These are phyloP conservation scores for Trametes versicolor DNA, from an alignment of 1,284 basidiomycete species.

Conservation along the genomic window DNA sequence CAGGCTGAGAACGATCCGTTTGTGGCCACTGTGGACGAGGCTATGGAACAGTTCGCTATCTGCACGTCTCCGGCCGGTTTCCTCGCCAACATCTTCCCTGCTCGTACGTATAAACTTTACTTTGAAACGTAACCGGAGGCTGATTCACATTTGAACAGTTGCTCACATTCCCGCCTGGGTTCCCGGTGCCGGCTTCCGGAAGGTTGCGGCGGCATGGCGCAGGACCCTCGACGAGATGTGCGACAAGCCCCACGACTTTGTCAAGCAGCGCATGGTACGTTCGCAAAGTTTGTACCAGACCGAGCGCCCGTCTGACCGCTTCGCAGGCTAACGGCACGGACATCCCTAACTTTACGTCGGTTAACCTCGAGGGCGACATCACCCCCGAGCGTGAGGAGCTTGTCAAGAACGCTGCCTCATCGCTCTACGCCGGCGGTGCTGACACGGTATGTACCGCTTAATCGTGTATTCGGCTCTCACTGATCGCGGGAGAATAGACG, in stretches of 20 bases:
- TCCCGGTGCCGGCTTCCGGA: conserved; percentile 43
- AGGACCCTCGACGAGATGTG: conserved; percentile 36
- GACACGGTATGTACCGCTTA: conserved; percentile 39
- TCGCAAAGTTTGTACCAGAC: neutral
- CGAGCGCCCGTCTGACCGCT: neutral
- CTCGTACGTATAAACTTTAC: conserved; percentile 32
- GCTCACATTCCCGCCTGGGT: conserved; percentile 44
- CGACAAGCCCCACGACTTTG: conserved; percentile 40
- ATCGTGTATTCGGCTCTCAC: neutral
- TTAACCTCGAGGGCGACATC: conserved; percentile 36
- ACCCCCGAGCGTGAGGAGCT: conserved; percentile 39
- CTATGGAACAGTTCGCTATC: conserved; percentile 39
- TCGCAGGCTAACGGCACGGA: conserved; percentile 41
- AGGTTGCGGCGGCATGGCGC: conserved; percentile 35
- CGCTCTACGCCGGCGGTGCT: conserved; percentile 43
- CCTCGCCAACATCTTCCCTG: conserved; percentile 44
- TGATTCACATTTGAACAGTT: conserved; percentile 31
- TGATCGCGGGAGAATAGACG: conserved; percentile 33
- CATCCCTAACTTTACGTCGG: conserved; percentile 41
- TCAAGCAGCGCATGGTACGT: conserved; percentile 41
- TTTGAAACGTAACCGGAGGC: neutral
- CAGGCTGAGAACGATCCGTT: conserved; percentile 39
- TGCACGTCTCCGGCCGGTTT: conserved; percentile 42
- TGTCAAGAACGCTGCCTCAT: conserved; percentile 43
- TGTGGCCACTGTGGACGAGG: conserved; percentile 42